phyloP scores from a whole-genome alignment of 352 stramenopile genomes.

The Phytophthora europaea region DNA sequence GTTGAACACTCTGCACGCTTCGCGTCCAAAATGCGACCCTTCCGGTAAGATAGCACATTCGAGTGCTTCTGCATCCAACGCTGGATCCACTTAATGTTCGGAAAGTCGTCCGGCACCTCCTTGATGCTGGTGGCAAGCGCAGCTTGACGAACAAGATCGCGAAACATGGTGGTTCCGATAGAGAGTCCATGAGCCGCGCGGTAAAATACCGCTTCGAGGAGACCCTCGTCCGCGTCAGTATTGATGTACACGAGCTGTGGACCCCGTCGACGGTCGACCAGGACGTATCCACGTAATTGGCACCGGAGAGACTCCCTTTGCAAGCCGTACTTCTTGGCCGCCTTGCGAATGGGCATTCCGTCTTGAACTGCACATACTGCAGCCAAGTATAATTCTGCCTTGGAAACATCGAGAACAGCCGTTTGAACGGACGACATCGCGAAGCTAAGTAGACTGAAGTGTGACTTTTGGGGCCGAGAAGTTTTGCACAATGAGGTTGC shows the following conservation, averaged over 20 bases:
- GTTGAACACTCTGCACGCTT: background rate
- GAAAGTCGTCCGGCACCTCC: background rate
- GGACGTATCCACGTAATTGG: background rate
- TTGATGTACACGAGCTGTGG: background rate
- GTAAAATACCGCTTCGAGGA: background rate
- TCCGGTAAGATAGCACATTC: background rate
- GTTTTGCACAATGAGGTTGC: too few relatives aligned
- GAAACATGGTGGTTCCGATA: background rate
- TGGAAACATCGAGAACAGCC: too few relatives aligned
- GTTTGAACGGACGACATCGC: too few relatives aligned
- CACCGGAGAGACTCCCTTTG: background rate
- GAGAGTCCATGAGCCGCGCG: too few relatives aligned
- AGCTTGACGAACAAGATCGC: background rate
- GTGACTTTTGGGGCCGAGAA: too few relatives aligned
- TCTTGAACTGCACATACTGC: too few relatives aligned
- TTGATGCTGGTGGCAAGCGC: background rate
- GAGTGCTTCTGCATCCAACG: background rate
- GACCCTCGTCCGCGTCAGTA: background rate
- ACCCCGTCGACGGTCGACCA: background rate
- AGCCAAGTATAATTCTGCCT: too few relatives aligned
- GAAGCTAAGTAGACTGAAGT: too few relatives aligned
- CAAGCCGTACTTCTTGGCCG: too few relatives aligned
- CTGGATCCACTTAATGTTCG: background rate
- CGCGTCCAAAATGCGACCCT: background rate
- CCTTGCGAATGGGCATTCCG: too few relatives aligned